Conservation (phyloP, 352 stramenopile species). For the Plasmopara viticola region DNA sequence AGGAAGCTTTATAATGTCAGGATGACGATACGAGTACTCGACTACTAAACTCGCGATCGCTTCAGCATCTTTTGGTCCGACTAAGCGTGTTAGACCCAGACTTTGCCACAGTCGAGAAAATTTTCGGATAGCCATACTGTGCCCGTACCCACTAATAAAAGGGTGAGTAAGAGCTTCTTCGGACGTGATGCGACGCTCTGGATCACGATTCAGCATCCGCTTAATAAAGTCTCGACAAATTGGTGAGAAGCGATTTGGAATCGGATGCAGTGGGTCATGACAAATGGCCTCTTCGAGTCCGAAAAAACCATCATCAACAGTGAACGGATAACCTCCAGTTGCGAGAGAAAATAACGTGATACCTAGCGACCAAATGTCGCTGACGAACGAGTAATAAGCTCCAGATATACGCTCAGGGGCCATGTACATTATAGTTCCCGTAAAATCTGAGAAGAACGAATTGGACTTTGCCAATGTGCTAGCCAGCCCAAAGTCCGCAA, state of each 20-base stretch:
- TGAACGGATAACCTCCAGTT: slow-evolving; percentile 64
- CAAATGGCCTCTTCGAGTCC: slow-evolving; percentile 80
- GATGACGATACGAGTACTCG: slow-evolving; percentile 28
- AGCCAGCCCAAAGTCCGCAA: slow-evolving; percentile 79
- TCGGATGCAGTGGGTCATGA: slow-evolving; percentile 57
- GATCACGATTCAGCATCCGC: slow-evolving; percentile 86
- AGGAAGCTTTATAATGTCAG: slow-evolving; percentile 13
- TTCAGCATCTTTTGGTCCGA: slow-evolving; percentile 21
- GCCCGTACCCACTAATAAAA: slow-evolving; percentile 60
- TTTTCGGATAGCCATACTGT: slow-evolving; percentile 18
- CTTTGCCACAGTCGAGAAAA: slow-evolving; percentile 39
- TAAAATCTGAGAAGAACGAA: slow-evolving; percentile 80
- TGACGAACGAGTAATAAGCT: slow-evolving; percentile 78
- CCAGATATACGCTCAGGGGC: slow-evolving; percentile 88
- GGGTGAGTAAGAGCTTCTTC: slow-evolving; percentile 87
- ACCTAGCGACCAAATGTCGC: slow-evolving; percentile 74
- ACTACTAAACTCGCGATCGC: slow-evolving; percentile 30
- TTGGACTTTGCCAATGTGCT: slow-evolving; percentile 65
- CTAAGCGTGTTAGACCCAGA: slow-evolving; percentile 23
- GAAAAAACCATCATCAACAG: slow-evolving; percentile 37
- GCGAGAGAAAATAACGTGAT: slow-evolving; percentile 65
- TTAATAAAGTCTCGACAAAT: slow-evolving; percentile 92
- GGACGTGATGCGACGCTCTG: slow-evolving; percentile 66
- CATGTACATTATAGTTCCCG: slow-evolving; percentile 95
- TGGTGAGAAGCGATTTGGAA: slow-evolving; percentile 76